These are phyloP conservation scores for Colletotrichum sidae DNA, from an alignment of 2,329 filamentous ascomycete species.

Conservation along the genomic window DNA sequence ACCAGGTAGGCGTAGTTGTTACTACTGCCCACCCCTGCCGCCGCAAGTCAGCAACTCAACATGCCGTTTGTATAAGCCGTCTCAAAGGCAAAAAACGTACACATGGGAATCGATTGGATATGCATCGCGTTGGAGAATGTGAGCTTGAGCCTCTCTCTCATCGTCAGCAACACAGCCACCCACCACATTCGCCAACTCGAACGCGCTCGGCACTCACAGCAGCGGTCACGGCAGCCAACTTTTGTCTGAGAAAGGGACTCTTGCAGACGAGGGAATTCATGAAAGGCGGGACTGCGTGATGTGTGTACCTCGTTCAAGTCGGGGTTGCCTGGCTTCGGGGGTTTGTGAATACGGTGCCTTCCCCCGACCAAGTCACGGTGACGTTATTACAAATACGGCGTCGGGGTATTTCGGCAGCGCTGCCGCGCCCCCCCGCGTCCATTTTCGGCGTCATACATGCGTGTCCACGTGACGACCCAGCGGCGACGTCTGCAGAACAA, in stretches of 20 bases:
- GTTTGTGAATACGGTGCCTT: too few species aligned
- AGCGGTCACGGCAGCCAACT: constrained; percentile 44
- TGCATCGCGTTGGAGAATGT: constrained; percentile 73
- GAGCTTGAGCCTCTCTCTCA: constrained; percentile 46
- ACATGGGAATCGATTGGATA: constrained; percentile 90
- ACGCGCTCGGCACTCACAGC: constrained; percentile 43
- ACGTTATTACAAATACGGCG: constrained; percentile 36
- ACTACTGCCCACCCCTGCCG: constrained; percentile 76
- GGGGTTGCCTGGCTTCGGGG: background rate
- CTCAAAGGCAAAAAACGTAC: constrained; percentile 61
- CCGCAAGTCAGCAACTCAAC: background rate
- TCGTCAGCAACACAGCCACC: background rate
- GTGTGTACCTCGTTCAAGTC: too few species aligned
- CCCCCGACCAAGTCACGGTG: constrained; percentile 28
- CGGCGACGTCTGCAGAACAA: background rate
- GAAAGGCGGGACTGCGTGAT: constrained; percentile 33
- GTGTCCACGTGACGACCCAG: constrained; percentile 21
- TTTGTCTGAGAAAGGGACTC: constrained; percentile 48
- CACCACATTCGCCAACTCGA: too few species aligned
- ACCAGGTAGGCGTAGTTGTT: constrained; percentile 91
- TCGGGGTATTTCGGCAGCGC: background rate
- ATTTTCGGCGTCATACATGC: constrained; percentile 9
- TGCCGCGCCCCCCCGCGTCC: background rate
- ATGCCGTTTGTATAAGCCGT: background rate
- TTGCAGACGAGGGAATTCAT: constrained; percentile 58